A percentile compares a stretch with the other conserved stretches of the same genome.
Conservation (phyloP, 495 filamentous ascomycete species). For the Amniculicola lignicola region DNA sequence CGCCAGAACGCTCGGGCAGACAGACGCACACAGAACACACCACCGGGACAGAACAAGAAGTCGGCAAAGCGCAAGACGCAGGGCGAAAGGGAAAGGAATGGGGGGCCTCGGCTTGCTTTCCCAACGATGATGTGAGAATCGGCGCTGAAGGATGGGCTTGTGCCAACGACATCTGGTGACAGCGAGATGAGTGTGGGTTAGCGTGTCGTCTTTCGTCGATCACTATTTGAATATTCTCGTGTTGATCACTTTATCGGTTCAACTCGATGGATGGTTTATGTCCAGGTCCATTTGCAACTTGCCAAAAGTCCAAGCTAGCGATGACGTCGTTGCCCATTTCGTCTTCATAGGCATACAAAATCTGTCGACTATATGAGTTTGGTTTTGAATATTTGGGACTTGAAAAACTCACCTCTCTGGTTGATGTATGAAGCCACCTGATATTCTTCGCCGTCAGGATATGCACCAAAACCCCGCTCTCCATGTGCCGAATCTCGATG, state of each 20-base stretch:
- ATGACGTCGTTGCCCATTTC: conserved; percentile 89
- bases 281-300: conserved; percentile 15
- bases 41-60: too few relatives aligned
- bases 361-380: conserved; percentile 51
- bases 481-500: conserved; percentile 91
- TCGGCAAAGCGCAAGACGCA: too few relatives aligned
- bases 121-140: too few relatives aligned
- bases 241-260: too few relatives aligned
- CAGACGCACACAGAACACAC: too few relatives aligned
- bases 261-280: conserved; percentile 13
- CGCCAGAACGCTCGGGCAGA: too few relatives aligned
- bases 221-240: too few relatives aligned
- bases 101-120: too few relatives aligned
- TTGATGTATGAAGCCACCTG: conserved; percentile 93
- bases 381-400: neutral
- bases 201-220: neutral
- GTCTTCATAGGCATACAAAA: conserved; percentile 95
- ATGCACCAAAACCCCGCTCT: conserved; percentile 83
- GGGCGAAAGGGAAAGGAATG: too few relatives aligned
- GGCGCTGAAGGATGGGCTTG: too few relatives aligned
- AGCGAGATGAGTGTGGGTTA: neutral
- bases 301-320: conserved; percentile 95
- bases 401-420: conserved; percentile 73
- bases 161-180: neutral
- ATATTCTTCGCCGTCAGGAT: conserved; percentile 95